Base-by-base conservation (phyloP, 1,284 basidiomycete species). In the Tetrapyrgos nigripes region DNA sequence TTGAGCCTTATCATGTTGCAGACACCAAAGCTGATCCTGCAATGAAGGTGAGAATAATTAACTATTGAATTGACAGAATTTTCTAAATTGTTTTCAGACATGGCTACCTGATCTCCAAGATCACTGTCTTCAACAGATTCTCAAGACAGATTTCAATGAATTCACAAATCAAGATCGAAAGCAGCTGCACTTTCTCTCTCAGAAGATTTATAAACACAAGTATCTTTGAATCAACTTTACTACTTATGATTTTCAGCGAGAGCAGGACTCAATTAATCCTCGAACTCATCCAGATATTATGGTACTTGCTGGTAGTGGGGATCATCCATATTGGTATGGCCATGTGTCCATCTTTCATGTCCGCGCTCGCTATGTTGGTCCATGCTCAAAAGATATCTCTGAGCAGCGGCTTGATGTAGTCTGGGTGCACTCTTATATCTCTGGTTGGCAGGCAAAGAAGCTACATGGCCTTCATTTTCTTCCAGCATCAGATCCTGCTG, bases 201-300 rank as follows among this genome's bases (percentile, higher is more conserved):
- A 45, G 6, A 8, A n/a, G n/a, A 24, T 73, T 1, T 70, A 69
- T 43, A 17, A 43, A 5, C 68, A 71, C 61, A 64, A 66, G 33
- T 58, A 62, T 11, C 17, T 71, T 1, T 59, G 61, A 1, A 19
- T 72, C 35, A 69, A 73, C 47, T 74, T 69, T 59, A 74, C 72
- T 2, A 70, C 70, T 4, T 76, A 76, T 60, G 68, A 74, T 58
- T 53, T 73, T 3, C 60, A 65, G 19, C 68, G 70, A 2, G 68
- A 62, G 9, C 68, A 76, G 58, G 78, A 79, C 59, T 59, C 63
- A 4, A 63, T 80, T 29, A 75, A 78, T 56, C 70, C 74, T 0
- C 46, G 61, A 1, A 64, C 64, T 0, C 64, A 67, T 24, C 62
- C 69, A 23, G 66, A 72, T 29, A 57, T 78, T 40, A 73, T 79